Evolutionary conservation across 148 eudicot species (phyloP), one percentile per base, ranked within the genome.

Genomic region (Rhododendron griersonianum): DNA sequence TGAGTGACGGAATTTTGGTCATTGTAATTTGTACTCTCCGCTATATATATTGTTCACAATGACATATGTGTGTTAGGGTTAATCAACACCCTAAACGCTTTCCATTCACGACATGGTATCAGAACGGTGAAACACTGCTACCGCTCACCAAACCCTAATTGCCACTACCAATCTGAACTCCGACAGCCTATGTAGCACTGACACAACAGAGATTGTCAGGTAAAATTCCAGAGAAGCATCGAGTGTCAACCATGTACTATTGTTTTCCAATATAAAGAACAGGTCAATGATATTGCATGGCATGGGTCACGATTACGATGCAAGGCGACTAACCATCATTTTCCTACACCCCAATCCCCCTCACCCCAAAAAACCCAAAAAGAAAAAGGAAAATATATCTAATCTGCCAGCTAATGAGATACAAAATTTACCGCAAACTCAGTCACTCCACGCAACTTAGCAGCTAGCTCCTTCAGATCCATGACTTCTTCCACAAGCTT

Each of bases 401-500:
- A 51, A 37, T 39, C 75, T 39, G n/a, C 15, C 10, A 16, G 28
- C 11, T 44, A 53, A 37, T 59, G 15, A 63, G 8, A 30, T 4
- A 16, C 48, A 53, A 75, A 23, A 89, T 88, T 89, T 91, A 96
- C 99, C 89, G 99, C 98, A 90, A 97, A 91, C 88, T 95, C 98
- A 90, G 91, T 90, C 87, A 88, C 95, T 57, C 77, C 87, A 61
- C 92, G 90, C 81, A 97, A 89, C 83, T 93, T 95, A 30, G 91
- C 91, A 80, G 93, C 98, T 89, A 97, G 84, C 78, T 90, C 95
- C 91, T 97, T 95, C 92, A 97, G 89, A 85, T 92, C 98, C 86
- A 89, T 91, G 55, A 97, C 95, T 16, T 93, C 93, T 88, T 93
- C 92, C 59, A 97, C 95, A 84, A 93, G 81, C 90, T 91, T 95